A percentile compares a stretch with the other conserved stretches of the same genome.
phyloP scores from a whole-genome alignment of 352 stramenopile species.

The Blastocystis sp. region DNA sequence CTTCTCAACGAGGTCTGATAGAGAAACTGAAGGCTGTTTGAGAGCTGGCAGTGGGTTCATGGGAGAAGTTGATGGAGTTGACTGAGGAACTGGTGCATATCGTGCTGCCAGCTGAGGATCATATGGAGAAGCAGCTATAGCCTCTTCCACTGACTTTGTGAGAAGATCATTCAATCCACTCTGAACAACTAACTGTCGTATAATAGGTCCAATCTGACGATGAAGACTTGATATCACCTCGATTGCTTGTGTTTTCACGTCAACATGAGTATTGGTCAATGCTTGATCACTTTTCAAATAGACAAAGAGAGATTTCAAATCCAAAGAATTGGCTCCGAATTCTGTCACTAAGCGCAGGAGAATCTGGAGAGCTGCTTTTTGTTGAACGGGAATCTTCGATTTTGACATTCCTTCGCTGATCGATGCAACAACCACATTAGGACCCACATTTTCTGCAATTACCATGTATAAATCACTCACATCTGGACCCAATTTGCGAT shows the following conservation, averaged over 20 bases:
- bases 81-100: background rate
- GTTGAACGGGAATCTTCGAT: slow-evolving; percentile 10
- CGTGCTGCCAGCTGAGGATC: background rate
- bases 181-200: background rate
- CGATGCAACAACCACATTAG: background rate
- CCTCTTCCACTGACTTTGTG: background rate
- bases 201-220: slow-evolving; percentile 13
- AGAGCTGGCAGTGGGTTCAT: background rate
- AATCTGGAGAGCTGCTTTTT: background rate
- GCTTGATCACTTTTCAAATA: slow-evolving; percentile 29
- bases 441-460: background rate
- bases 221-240: slow-evolving; percentile 10
- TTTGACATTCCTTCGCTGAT: slow-evolving; percentile 4
- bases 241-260: slow-evolving; percentile 36
- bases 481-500: slow-evolving; percentile 1
- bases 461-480: slow-evolving; percentile 32
- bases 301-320: slow-evolving; percentile 8
- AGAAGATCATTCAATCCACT: background rate
- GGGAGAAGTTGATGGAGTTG: background rate
- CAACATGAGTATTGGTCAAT: background rate
- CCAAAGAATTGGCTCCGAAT: slow-evolving; percentile 2
- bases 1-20: background rate
- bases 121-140: background rate
- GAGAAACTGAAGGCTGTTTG: background rate
- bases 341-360: slow-evolving; percentile 9